Percentiles rank a stretch among this genome's conserved stretches.
Conservation (phyloP, 345 rosid genomes). For the Leavenworthia alabamica region DNA sequence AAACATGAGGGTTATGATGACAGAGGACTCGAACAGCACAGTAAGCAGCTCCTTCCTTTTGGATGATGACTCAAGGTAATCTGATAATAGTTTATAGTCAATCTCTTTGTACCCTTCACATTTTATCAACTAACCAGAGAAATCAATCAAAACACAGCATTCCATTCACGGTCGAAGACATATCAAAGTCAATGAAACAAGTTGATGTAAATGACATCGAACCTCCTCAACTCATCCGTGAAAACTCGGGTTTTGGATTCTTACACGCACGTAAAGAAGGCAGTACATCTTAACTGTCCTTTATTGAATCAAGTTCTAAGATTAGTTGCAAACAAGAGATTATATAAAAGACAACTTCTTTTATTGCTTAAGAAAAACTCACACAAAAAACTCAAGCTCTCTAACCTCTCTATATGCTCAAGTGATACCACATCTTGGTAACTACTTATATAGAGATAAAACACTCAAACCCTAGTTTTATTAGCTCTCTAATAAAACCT, state of each 20-base stretch:
- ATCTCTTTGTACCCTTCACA: neutral
- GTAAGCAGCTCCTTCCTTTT: conserved; percentile 91
- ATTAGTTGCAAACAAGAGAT: no score
- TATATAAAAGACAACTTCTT: no score
- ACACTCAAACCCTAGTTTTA: no score
- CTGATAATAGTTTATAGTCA: neutral
- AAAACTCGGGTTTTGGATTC: conserved; percentile 91
- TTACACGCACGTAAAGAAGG: conserved; percentile 68
- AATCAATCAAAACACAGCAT: conserved; percentile 52
- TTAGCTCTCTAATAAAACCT: no score
- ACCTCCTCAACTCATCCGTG: conserved; percentile 78
- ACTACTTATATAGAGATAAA: no score
- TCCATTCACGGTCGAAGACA: conserved; percentile 95
- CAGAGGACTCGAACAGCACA: conserved; percentile 89
- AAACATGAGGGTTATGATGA: conserved; percentile 92
- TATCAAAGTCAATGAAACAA: conserved; percentile 87
- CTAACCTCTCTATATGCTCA: no score
- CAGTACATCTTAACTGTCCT: conserved; percentile 10
- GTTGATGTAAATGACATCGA: conserved; percentile 84
- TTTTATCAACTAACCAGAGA: conserved; percentile 6
- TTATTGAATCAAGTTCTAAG: no score
- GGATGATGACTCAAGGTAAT: conserved; percentile 97
- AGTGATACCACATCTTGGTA: no score
- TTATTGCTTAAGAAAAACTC: no score
- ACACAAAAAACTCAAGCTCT: no score